Evolutionary conservation across 176 grass and related monocot species (phyloP).

Genomic region (Musa itinerans): DNA sequence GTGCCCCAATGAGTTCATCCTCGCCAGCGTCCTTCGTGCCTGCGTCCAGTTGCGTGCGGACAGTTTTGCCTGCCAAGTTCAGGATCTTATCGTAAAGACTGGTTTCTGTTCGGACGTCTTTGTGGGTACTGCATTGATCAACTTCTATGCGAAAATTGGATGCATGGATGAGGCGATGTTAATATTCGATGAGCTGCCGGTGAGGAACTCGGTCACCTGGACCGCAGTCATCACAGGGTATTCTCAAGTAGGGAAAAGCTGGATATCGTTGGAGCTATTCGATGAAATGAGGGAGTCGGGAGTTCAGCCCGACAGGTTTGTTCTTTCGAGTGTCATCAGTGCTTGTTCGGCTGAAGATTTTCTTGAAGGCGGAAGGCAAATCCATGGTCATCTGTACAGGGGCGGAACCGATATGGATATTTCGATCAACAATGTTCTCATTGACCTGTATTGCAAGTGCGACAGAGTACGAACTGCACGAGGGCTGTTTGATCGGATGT

Average conservation of each 20-base stretch:
- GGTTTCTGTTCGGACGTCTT: slow-evolving; percentile 32
- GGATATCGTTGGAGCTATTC: slow-evolving; percentile 43
- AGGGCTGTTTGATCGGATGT: slow-evolving; percentile 48
- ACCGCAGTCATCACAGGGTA: slow-evolving; percentile 58
- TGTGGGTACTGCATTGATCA: slow-evolving; percentile 47
- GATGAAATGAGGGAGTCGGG: slow-evolving; percentile 34
- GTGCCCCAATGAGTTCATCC: slow-evolving; percentile 49
- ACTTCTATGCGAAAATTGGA: slow-evolving; percentile 43
- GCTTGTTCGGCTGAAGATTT: slow-evolving; percentile 46
- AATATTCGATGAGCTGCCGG: slow-evolving; percentile 44
- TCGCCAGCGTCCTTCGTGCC: slow-evolving; percentile 49
- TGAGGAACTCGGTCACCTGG: slow-evolving; percentile 55
- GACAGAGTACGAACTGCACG: slow-evolving; percentile 37
- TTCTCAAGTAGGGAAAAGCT: slow-evolving; percentile 27
- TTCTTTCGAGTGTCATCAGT: slow-evolving; percentile 46
- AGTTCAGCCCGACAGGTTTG: slow-evolving; percentile 42
- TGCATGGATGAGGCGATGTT: slow-evolving; percentile 36
- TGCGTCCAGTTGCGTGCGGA: slow-evolving; percentile 32
- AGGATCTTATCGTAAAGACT: slow-evolving; percentile 31
- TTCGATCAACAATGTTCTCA: slow-evolving; percentile 39
- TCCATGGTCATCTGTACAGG: slow-evolving; percentile 46
- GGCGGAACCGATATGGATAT: slow-evolving; percentile 33
- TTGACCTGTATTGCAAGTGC: slow-evolving; percentile 73
- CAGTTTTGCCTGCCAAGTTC: slow-evolving; percentile 39
- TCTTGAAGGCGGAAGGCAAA: slow-evolving; percentile 53